Evolutionary conservation across 1,284 basidiomycete genomes (phyloP).

Genomic region (Bondarzewia mesenterica): DNA sequence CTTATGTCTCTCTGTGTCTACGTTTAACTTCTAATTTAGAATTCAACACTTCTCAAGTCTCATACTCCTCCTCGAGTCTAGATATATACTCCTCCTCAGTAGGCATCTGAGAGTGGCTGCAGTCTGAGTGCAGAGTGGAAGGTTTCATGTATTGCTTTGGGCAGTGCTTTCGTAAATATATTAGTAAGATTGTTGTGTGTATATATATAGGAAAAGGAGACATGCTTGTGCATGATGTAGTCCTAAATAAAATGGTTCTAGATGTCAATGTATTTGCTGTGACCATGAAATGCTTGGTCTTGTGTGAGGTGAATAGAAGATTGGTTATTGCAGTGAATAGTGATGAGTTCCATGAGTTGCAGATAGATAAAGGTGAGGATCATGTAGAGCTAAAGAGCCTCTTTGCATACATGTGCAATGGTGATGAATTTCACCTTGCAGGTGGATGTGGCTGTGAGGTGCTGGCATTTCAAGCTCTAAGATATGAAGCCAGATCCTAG

Average conservation of each 20-base stretch:
- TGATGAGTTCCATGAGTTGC: background rate
- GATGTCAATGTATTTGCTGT: background rate
- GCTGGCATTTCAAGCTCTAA: constrained; percentile 23
- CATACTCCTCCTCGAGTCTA: background rate
- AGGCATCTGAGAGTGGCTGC: background rate
- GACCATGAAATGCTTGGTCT: background rate
- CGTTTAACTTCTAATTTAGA: background rate
- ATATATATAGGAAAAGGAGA: background rate
- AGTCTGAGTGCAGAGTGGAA: background rate
- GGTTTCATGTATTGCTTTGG: background rate
- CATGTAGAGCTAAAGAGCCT: constrained; percentile 1
- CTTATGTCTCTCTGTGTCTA: too few relatives aligned
- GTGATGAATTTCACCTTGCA: background rate
- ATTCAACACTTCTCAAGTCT: background rate
- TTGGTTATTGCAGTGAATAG: background rate
- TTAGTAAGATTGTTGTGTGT: background rate
- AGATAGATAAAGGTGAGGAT: background rate
- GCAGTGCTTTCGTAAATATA: background rate
- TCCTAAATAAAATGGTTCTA: background rate
- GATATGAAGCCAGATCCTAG: constrained; percentile 22
- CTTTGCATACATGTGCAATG: background rate
- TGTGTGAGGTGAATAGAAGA: background rate
- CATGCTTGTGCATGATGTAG: background rate
- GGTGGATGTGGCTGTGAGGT: background rate
- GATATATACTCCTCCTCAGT: background rate